Evolutionary conservation across 2,329 filamentous ascomycete species (phyloP).

Genomic region (Diplodia seriata): DNA sequence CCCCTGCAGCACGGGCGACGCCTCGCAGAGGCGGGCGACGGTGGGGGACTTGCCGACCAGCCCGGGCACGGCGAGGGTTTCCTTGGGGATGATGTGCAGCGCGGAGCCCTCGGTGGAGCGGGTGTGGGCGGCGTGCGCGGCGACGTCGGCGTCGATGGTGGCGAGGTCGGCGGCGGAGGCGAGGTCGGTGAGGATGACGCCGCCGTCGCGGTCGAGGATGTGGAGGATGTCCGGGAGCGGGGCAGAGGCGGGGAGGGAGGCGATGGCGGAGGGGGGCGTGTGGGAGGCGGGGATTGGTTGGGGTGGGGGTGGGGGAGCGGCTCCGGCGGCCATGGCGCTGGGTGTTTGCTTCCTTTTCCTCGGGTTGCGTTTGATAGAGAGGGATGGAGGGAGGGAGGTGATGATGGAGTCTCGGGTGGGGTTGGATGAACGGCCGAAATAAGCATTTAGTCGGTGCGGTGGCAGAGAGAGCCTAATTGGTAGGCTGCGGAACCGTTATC

Average conservation of each 20-base stretch:
- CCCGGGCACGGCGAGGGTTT: slow-evolving; percentile 40
- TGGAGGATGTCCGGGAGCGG: slow-evolving; percentile 43
- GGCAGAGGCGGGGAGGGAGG: slow-evolving; percentile 38
- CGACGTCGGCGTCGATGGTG: slow-evolving; percentile 39
- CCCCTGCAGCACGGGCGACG: slow-evolving; percentile 37
- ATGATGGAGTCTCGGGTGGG: neutral
- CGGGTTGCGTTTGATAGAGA: neutral
- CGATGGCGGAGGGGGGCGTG: slow-evolving; percentile 35
- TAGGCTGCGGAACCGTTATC: too few species aligned
- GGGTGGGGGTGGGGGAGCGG: neutral
- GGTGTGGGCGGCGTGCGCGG: slow-evolving; percentile 30
- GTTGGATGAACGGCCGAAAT: neutral
- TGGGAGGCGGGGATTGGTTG: slow-evolving; percentile 19
- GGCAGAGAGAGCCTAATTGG: neutral
- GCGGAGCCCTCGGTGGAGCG: slow-evolving; percentile 32
- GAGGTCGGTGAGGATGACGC: slow-evolving; percentile 44
- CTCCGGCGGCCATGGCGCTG: neutral
- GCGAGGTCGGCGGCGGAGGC: slow-evolving; percentile 38
- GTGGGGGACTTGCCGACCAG: slow-evolving; percentile 44
- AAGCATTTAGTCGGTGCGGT: neutral
- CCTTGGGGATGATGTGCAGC: slow-evolving; percentile 38
- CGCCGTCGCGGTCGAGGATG: slow-evolving; percentile 45
- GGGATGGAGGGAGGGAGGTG: neutral
- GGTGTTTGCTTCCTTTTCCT: neutral
- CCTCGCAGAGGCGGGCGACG: slow-evolving; percentile 37